phyloP scores from a whole-genome alignment of 2,329 filamentous ascomycete genomes.

The Beauveria bassiana region DNA sequence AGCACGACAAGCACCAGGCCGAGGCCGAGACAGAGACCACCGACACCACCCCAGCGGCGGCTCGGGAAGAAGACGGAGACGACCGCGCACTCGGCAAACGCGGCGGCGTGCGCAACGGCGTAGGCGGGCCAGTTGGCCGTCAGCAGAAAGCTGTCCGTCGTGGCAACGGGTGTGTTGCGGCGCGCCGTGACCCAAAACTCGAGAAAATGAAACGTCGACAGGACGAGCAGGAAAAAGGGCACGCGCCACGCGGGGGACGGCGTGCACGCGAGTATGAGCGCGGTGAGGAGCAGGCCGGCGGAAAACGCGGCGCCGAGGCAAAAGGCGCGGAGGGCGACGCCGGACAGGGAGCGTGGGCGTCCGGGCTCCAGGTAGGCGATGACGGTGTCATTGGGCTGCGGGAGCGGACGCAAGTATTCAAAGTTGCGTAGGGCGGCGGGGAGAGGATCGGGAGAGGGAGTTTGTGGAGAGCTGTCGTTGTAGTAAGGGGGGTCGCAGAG shows the following conservation, averaged over 20 bases:
- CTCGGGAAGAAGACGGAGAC: slow-evolving; percentile 48
- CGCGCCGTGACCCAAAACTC: slow-evolving; percentile 87
- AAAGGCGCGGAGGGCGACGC: slow-evolving; percentile 52
- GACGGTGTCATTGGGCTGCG: slow-evolving; percentile 20
- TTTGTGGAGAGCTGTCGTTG: too few relatives aligned
- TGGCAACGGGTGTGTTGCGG: slow-evolving; percentile 70
- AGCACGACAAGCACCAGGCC: slow-evolving; percentile 57
- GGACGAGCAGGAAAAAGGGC: slow-evolving; percentile 58
- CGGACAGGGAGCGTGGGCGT: slow-evolving; percentile 48
- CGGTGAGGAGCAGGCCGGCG: slow-evolving; percentile 24
- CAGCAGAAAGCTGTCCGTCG: slow-evolving; percentile 71
- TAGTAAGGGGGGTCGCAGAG: neutral
- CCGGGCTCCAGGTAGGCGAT: slow-evolving; percentile 25
- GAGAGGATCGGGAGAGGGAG: neutral
- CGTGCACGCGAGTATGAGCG: slow-evolving; percentile 27
- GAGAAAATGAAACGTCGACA: slow-evolving; percentile 86
- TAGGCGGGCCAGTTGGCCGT: slow-evolving; percentile 79
- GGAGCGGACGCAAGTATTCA: neutral
- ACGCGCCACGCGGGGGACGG: slow-evolving; percentile 50
- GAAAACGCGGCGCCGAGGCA: slow-evolving; percentile 41
- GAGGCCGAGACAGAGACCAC: slow-evolving; percentile 36
- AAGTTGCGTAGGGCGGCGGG: neutral
- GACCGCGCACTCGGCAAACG: slow-evolving; percentile 64
- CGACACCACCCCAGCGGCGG: slow-evolving; percentile 30
- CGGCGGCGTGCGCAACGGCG: slow-evolving; percentile 70